Evolutionary conservation across 2,329 filamentous ascomycete genomes (phyloP).

Genomic region (Macrophomina pseudophaseolina): DNA sequence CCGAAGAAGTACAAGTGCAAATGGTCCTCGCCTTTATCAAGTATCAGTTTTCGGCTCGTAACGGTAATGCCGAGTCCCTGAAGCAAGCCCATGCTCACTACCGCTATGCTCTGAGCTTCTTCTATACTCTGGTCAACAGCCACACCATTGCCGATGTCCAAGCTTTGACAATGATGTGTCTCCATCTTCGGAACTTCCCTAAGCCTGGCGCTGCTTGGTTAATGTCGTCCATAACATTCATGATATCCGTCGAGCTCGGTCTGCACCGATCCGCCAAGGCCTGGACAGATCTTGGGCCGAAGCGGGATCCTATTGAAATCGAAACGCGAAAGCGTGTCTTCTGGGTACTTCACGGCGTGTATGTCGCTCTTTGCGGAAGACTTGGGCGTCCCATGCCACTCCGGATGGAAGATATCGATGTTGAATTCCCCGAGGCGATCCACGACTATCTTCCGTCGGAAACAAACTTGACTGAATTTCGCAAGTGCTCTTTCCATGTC

Average conservation of each 20-base stretch:
- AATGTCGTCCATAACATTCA: constrained; percentile 67
- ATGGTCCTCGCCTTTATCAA: constrained; percentile 81
- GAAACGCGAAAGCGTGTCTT: constrained; percentile 81
- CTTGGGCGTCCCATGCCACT: constrained; percentile 79
- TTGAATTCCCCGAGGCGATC: constrained; percentile 74
- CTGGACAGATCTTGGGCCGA: constrained; percentile 52
- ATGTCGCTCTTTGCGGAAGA: constrained; percentile 73
- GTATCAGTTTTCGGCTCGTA: constrained; percentile 77
- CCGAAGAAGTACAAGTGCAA: constrained; percentile 74
- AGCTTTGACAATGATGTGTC: constrained; percentile 72
- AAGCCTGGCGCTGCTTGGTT: constrained; percentile 78
- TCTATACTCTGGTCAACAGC: constrained; percentile 67
- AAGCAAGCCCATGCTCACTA: constrained; percentile 77
- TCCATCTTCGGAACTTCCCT: constrained; percentile 76
- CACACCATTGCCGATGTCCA: constrained; percentile 72
- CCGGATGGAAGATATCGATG: constrained; percentile 75
- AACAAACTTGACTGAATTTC: constrained; percentile 42
- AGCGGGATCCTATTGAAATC: constrained; percentile 64
- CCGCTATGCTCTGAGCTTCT: constrained; percentile 73
- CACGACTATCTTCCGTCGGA: constrained; percentile 71
- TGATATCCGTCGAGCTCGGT: constrained; percentile 74
- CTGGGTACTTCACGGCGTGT: constrained; percentile 72
- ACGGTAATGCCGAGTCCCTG: constrained; percentile 61
- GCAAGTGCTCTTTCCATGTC: constrained; percentile 70
- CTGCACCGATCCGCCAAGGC: constrained; percentile 73